Base-by-base conservation (phyloP, 2,329 filamentous ascomycete species). In the Phialophora verrucosa region DNA sequence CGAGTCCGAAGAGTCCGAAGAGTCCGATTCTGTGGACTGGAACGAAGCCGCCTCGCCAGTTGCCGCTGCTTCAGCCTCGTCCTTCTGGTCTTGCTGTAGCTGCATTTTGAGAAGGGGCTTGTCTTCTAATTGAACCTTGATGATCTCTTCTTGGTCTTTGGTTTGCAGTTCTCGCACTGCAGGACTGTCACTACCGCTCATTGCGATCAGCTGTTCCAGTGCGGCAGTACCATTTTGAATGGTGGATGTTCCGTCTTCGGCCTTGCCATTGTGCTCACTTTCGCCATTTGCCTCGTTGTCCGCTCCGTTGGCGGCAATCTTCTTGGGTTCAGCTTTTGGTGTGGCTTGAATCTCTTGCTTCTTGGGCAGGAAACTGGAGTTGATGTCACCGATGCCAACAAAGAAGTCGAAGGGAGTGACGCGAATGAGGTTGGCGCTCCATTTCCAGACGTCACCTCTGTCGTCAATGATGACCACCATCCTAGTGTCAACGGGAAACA, bases 391-490 rank as follows among this genome's bases (percentile, higher is more conserved):
- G 69, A 97, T 97, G 17, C 95, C 95, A 64, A 96, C 92, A 81
- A 98, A 99, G 79, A 99, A 99, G 77, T 98, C 94, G 77, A 97
- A 99, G 0, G 94, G 92, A 1, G 89, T 89, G 38, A 99, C 95
- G 76, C 96, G 97, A 80, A 99, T 92, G 42, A 99, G 85, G 74
- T 99, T 97, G 4, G 91, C 87, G 72, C 91, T 90, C 84, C 97
- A 98, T 72, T 90, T 88, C 95, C 95, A 99, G 7, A 99, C 94
- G 76, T 99, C 95, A 61, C 92, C 92, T 72, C 95, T 88, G 78
- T 99, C 95, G 76, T 99, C 95, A 71, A 99, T 99, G 73, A 99
- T 97, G 65, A 97, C 93, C 0, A 97, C 96, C 95, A 99, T 99
- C 78, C 96, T 94, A 5, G 94, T 98, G 78, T 96, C 96, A 66